phyloP scores from a whole-genome alignment of 306 rosid genomes.

The Pyrus betulifolia region DNA sequence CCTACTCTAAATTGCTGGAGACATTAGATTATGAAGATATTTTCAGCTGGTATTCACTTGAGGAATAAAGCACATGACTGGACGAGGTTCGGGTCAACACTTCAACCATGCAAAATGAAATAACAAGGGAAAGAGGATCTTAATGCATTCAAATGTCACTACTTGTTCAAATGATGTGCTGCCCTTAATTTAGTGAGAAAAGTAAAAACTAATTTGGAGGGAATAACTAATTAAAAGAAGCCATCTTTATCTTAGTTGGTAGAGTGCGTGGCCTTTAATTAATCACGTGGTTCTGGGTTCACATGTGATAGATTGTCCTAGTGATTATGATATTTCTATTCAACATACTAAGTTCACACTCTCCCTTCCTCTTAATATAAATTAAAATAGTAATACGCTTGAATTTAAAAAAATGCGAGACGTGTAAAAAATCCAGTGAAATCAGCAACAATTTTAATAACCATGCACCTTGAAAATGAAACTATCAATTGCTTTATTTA shows the following conservation, averaged over 20 bases:
- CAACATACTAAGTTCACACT: background rate
- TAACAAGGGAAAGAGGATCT: background rate
- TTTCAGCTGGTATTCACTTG: background rate
- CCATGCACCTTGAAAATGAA: background rate
- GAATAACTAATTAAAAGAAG: background rate
- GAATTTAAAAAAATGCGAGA: no score
- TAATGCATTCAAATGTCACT: background rate
- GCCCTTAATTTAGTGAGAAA: background rate
- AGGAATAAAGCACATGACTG: background rate
- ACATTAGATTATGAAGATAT: background rate
- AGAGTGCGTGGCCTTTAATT: background rate
- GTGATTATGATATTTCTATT: no score
- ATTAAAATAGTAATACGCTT: background rate
- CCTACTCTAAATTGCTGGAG: background rate
- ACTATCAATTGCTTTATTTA: background rate
- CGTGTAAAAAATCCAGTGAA: background rate
- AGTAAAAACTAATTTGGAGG: no score
- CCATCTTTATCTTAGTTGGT: background rate
- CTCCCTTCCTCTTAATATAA: background rate
- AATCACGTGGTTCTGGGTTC: background rate
- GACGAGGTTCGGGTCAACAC: background rate
- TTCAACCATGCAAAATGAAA: background rate
- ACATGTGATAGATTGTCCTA: no score
- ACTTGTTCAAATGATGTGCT: background rate
- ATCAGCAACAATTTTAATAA: background rate